Percentiles rank a stretch among this genome's conserved stretches.
Evolutionary conservation across 352 stramenopile species (phyloP).

Genomic region (Plasmopara muralis): DNA sequence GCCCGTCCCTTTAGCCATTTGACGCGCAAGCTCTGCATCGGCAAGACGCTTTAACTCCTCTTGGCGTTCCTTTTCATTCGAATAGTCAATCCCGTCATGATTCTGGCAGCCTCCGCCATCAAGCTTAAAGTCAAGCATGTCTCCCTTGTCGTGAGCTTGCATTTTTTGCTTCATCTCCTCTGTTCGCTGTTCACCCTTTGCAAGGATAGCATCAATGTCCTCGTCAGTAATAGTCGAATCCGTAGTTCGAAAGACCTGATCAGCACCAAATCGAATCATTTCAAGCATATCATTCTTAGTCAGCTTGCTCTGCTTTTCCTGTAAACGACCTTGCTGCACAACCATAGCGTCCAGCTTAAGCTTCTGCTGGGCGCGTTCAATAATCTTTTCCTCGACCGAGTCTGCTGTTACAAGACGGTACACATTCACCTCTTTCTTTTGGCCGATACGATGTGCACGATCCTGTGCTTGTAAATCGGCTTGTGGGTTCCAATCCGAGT

Average conservation of each 20-base stretch:
- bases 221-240: conserved; percentile 96
- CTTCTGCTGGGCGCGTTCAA: conserved; percentile 97
- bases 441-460: conserved; percentile 96
- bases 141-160: conserved; percentile 78
- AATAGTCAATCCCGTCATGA: conserved; percentile 96
- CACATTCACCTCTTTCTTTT: conserved; percentile 97
- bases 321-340: conserved; percentile 77
- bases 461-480: conserved; percentile 94
- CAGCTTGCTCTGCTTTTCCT: conserved; percentile 89
- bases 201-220: conserved; percentile 98
- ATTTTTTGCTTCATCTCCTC: conserved; percentile 87
- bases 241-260: conserved; percentile 96
- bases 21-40: conserved; percentile 73
- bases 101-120: conserved; percentile 92
- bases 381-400: conserved; percentile 98
- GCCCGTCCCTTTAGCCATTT: conserved; percentile 73
- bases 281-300: conserved; percentile 95
- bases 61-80: conserved; percentile 85
- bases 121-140: conserved; percentile 87
- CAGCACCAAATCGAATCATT: conserved; percentile 96
- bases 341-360: conserved; percentile 88
- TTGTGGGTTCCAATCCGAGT: conserved; percentile 98
- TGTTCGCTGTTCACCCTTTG: conserved; percentile 76
- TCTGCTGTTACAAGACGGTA: conserved; percentile 93
- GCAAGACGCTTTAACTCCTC: conserved; percentile 81